Evolutionary conservation across 164 flowering plant genomes (phyloP), one percentile per base, ranked within the genome.

Genomic region (Vitis amurensis): DNA sequence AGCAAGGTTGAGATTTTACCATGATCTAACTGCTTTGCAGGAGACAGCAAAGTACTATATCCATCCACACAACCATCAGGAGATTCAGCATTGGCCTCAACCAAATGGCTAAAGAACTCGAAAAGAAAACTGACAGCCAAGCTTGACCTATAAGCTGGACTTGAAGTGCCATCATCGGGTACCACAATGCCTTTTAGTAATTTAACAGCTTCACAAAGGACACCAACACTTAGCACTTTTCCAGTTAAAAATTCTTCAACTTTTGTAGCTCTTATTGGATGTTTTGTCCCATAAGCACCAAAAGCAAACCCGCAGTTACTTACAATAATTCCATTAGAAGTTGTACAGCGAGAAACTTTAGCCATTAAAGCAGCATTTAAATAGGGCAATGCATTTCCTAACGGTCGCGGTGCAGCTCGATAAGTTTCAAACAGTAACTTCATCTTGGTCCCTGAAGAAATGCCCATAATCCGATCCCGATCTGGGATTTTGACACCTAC

Each of bases 371-470:
- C 97, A 68, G 97, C 95, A 83, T 92, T 87, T 61, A 92, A 61
- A 79, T 92, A 92, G 6, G 99, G 77, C 75, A 92, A 72, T 59
- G 97, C 93, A 83, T 84, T 91, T 68, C 97, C 97, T 44, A 88
- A 88, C 12, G 97, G 94, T 16, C 97, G 87, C n/a, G 97, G 92
- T 49, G 97, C 83, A 68, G 97, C 91, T 73, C 98, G 81, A 74
- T 85, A 94, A 6, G 95, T 89, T 75, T 94, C 91, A 81, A 91
- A 92, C 29, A 85, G 69, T 59, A 92, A 67, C 12, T 65, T 72
- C 12, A 73, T 65, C 29, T 64, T 44, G 19, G 66, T 60, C 56
- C 48, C 53, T 64, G 74, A 66, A 66, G 81, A 72, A 44, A 7
- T 37, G 11, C 55, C 65, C 50, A 29, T 55, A 50, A 10, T 27